These are phyloP conservation scores for Aspergillus carlsbadensis DNA, from an alignment of 495 filamentous ascomycete species.

Conservation along the genomic window DNA sequence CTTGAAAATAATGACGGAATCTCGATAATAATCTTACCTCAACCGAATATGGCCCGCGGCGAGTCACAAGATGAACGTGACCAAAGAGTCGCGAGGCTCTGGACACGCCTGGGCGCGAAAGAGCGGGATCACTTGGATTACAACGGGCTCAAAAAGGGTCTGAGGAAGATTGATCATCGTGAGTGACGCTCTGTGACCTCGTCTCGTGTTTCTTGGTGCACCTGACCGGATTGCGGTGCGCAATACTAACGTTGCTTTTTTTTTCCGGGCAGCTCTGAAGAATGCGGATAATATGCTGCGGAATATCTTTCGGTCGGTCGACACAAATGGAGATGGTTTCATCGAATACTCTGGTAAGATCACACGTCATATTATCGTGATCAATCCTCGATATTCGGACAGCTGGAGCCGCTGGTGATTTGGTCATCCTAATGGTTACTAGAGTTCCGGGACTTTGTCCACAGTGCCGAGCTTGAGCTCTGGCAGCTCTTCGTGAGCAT, in stretches of 20 bases:
- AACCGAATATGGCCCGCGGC: conserved; percentile 45
- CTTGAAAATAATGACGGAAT: conserved; percentile 39
- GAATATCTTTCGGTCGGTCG: conserved; percentile 75
- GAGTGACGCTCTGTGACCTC: conserved; percentile 38
- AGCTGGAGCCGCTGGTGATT: conserved; percentile 18
- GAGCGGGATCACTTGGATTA: conserved; percentile 77
- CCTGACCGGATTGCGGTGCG: conserved; percentile 27
- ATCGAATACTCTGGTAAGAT: conserved; percentile 83
- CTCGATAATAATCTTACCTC: conserved; percentile 36
- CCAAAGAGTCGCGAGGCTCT: conserved; percentile 74
- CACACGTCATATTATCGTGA: conserved; percentile 23
- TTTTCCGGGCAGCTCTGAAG: conserved; percentile 68
- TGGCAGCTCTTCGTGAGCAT: conserved; percentile 81
- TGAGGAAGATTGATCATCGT: conserved; percentile 93
- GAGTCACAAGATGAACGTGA: conserved; percentile 74
- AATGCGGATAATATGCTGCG: conserved; percentile 86
- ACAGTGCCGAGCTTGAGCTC: conserved; percentile 79
- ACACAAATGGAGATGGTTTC: conserved; percentile 80
- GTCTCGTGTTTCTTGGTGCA: conserved; percentile 25
- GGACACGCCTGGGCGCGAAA: conserved; percentile 74
- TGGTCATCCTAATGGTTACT: conserved; percentile 29
- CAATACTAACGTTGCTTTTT: conserved; percentile 16
- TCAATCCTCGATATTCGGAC: conserved; percentile 6
- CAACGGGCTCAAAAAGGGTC: conserved; percentile 76
- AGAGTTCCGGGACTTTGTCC: conserved; percentile 90